These are phyloP conservation scores for Albifimbria verrucaria DNA, from an alignment of 2,329 filamentous ascomycete species.

Conservation along the genomic window DNA sequence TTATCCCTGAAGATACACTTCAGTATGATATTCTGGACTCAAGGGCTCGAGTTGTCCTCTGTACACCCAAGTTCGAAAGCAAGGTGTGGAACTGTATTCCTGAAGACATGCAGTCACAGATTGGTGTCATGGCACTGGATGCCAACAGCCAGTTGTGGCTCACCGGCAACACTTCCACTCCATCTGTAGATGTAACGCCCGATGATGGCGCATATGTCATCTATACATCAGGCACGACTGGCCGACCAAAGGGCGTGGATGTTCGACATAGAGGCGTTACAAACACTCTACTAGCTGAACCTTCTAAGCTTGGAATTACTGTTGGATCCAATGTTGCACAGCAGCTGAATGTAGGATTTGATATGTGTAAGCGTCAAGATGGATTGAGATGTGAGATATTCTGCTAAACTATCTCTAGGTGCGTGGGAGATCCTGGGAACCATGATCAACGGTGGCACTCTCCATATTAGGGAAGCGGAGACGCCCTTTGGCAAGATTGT, in stretches of 20 bases:
- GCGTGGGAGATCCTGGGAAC: constrained; percentile 49
- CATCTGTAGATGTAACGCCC: not conserved
- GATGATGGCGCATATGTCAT: constrained; percentile 10
- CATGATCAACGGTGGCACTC: constrained; percentile 45
- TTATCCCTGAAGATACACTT: constrained; percentile 36
- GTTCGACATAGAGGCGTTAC: constrained; percentile 9
- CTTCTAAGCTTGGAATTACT: constrained; percentile 40
- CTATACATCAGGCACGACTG: constrained; percentile 14
- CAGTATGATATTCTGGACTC: constrained; percentile 33
- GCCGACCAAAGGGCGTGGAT: constrained; percentile 11
- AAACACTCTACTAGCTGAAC: constrained; percentile 23
- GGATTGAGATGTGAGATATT: not conserved
- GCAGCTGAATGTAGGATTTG: constrained; percentile 47
- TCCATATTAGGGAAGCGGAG: constrained; percentile 33
- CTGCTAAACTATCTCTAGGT: constrained; percentile 23
- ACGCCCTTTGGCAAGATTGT: constrained; percentile 1
- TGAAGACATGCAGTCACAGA: not conserved
- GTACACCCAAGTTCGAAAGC: constrained; percentile 1
- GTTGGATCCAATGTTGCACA: constrained; percentile 43
- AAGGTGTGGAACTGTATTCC: not conserved
- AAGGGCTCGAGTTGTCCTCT: not conserved
- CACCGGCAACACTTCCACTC: not conserved
- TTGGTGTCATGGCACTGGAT: not conserved
- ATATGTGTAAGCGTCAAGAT: constrained; percentile 45
- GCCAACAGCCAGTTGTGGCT: not conserved